Evolutionary conservation across 2,329 filamentous ascomycete species (phyloP).

Genomic region (Cordyceps pruinosa): DNA sequence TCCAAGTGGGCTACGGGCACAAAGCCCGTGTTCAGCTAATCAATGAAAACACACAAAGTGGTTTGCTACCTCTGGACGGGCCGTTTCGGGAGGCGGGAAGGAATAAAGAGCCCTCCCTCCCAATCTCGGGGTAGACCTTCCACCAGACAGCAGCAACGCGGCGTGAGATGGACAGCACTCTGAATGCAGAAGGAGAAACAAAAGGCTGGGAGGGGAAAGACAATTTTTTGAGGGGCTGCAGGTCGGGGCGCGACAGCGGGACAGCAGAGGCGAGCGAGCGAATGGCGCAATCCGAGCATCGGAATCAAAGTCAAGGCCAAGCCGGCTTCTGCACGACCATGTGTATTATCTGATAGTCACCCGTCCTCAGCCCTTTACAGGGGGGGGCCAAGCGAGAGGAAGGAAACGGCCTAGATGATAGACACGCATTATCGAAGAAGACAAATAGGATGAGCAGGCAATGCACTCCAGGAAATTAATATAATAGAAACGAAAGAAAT

Average conservation of each 20-base stretch:
- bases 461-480: no score
- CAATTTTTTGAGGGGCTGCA: constrained; percentile 4
- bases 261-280: neutral
- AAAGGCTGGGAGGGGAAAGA: neutral
- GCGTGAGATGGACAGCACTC: no score
- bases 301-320: neutral
- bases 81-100: neutral
- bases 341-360: neutral
- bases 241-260: neutral
- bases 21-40: neutral
- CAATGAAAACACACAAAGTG: neutral
- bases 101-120: neutral
- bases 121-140: neutral
- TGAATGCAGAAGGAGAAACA: neutral
- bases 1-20: neutral
- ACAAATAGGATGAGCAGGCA: no score
- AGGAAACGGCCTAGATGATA: no score
- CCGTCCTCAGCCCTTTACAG: neutral
- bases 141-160: neutral
- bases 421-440: no score
- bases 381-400: neutral
- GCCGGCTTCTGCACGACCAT: neutral
- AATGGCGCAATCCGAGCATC: constrained; percentile 8
- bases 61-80: neutral
- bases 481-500: no score